Evolutionary conservation across 1,284 basidiomycete genomes (phyloP).

Genomic region (Fomitopsis palustris): DNA sequence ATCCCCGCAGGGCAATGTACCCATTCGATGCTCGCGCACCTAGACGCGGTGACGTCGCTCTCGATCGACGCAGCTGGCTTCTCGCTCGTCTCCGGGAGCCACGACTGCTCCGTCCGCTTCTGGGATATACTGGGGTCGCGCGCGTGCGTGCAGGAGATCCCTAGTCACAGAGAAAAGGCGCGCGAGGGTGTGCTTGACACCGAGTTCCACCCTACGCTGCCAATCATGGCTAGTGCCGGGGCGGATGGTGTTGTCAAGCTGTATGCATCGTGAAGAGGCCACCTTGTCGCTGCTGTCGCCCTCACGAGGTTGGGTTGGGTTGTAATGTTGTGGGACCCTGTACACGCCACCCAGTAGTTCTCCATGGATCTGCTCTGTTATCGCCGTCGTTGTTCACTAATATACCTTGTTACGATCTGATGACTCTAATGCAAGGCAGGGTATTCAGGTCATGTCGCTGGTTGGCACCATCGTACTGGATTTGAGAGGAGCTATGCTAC

Average conservation of each 20-base stretch:
- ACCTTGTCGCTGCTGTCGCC: background rate
- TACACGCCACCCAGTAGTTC: background rate
- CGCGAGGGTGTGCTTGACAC: conserved; percentile 90
- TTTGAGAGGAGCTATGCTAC: background rate
- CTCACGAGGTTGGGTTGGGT: background rate
- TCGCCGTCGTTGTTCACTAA: conserved; percentile 10
- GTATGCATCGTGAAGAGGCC: conserved; percentile 70
- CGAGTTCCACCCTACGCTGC: conserved; percentile 80
- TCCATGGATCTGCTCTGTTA: background rate
- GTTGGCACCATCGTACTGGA: too few relatives aligned
- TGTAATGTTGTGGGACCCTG: background rate
- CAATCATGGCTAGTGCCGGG: conserved; percentile 89
- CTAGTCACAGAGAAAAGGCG: conserved; percentile 82
- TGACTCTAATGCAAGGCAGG: conserved; percentile 14
- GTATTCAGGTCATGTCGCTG: too few relatives aligned
- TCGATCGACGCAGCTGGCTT: conserved; percentile 87
- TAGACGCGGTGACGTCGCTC: conserved; percentile 88
- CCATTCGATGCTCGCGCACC: conserved; percentile 87
- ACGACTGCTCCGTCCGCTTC: conserved; percentile 92
- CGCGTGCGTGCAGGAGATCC: conserved; percentile 87
- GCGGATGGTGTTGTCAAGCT: conserved; percentile 95
- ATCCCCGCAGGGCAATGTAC: conserved; percentile 68
- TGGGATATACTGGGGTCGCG: conserved; percentile 89
- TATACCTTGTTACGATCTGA: conserved; percentile 28
- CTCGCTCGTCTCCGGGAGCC: conserved; percentile 85